phyloP scores from a whole-genome alignment of 805 yeast genomes.

The Schwanniomyces polymorphus region DNA sequence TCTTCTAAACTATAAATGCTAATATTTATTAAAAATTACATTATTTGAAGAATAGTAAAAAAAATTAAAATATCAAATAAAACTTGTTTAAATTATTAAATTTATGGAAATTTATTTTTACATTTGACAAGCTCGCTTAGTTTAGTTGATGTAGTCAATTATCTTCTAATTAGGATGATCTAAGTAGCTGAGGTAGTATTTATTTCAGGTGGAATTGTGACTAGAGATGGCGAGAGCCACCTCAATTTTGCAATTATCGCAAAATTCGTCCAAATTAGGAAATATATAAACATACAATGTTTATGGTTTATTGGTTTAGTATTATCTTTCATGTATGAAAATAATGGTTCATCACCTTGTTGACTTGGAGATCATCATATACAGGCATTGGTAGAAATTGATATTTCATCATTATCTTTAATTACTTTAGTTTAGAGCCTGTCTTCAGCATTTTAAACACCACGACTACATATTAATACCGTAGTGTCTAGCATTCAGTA shows the following conservation, averaged over 20 bases:
- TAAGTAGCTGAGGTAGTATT: too few relatives aligned
- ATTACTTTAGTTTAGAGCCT: not conserved
- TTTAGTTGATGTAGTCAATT: too few relatives aligned
- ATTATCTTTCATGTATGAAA: not conserved
- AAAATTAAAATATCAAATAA: too few relatives aligned
- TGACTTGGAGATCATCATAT: not conserved
- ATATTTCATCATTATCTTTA: not conserved
- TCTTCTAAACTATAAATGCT: too few relatives aligned
- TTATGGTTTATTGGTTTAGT: not conserved
- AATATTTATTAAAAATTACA: too few relatives aligned
- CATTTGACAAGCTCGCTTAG: too few relatives aligned
- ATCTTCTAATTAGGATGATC: too few relatives aligned
- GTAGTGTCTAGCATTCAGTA: not conserved
- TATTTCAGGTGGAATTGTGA: too few relatives aligned
- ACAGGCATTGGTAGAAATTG: not conserved
- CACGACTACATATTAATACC: too few relatives aligned
- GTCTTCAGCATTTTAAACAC: not conserved
- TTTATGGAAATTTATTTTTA: too few relatives aligned
- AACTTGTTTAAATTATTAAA: too few relatives aligned
- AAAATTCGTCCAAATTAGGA: conserved; percentile 2
- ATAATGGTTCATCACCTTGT: not conserved
- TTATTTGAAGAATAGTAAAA: too few relatives aligned
- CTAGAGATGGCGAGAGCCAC: not conserved
- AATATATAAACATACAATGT: conserved; percentile 4
- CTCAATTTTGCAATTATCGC: conserved; percentile 1